Base-by-base conservation (phyloP, 495 filamentous ascomycete genomes). In the Darksidea phi region DNA sequence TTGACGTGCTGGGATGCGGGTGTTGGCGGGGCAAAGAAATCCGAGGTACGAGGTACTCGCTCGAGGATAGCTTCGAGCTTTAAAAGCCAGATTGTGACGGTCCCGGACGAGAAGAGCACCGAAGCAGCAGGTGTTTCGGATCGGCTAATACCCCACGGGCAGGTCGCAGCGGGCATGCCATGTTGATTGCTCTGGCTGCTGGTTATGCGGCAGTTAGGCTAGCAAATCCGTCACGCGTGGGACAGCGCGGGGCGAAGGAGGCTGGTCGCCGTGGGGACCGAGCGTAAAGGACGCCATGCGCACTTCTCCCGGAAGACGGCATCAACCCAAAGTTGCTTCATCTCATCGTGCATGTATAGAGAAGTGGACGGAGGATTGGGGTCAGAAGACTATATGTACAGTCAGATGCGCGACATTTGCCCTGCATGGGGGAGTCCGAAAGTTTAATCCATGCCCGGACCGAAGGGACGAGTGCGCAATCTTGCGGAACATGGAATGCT, bases 21-120 rank as follows among this genome's bases (percentile, higher is more conserved):
- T 1, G 18, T 5, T 26, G 8, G 63, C 63, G 63, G 63, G 63
- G 63, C 62, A 67, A 58, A 38, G 57, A 51, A 53, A 47, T 63
- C 64, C 64, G 58, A 67, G 64, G 64, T 54, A n/a, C 36, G 17
- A 56, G 20, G 28, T 11, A 20, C n/a, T n/a, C n/a, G 43, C 25
- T 6, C 52, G 26, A 17, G 36, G 47, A 47, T 26, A 11, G 42
- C 28, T 10, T 32, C 28, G n/a, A n/a, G n/a, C 36, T 15, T 38
- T 38, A 8, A 38, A 38, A 8, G 36, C 36, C 8, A 38, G 36
- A 7, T 38, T 38, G 36, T 8, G 36, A 38, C 8, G 8, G 7
- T 7, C 15, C 15, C 36, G 48, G 10, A 23, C 11, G 48, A 28
- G 48, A 32, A 25, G 12, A 51, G 49, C 10, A 13, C 24, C 38